Evolutionary conservation across 1,284 basidiomycete species (phyloP), one percentile per base, ranked within the genome.

Genomic region (Ganoderma boninense): DNA sequence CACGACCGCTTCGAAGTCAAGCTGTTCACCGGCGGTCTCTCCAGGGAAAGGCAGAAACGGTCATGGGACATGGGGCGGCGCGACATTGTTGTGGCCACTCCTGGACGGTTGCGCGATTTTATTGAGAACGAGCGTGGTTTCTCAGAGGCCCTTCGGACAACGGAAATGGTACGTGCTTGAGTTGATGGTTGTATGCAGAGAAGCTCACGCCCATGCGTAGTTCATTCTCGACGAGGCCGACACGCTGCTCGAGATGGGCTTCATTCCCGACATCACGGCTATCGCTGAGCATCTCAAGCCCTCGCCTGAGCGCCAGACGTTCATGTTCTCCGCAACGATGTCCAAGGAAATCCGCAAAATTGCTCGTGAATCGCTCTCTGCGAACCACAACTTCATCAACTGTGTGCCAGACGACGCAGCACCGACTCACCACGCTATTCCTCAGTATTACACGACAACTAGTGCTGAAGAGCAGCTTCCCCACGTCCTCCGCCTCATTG

Each of bases 151-250:
- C 76, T 97, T 29, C 79, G 81, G 16, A 84, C 86, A 13, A 87
- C 93, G 1, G 85, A 90, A 76, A 84, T 89, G 77, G 93, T 92
- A 73, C 52, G 90, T 82, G n/a, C 2, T 16, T 5, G 38, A 18
- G 16, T 43, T 60, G 59, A 10, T 67, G 75, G 71, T 75, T 65
- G 62, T 35, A n/a, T 7, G 16, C 40, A 13, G 23, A 13, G 60
- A 23, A 18, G n/a, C 60, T 62, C 42, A 62, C 26, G 61, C 64
- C n/a, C 71, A 64, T 46, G 4, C 77, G 95, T 18, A 57, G 91
- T 87, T 99, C 68, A 87, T 99, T 71, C 86, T 99, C 66, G 97
- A 99, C 79, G 97, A 99, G 82, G 97, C 97, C 13, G 98, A 99
- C 80, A 97, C 95, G 0, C 87, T 99, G 16, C 87, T 99, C 56